Conservation (phyloP, 805 yeast genomes). For the Ogataea dorogensis region DNA sequence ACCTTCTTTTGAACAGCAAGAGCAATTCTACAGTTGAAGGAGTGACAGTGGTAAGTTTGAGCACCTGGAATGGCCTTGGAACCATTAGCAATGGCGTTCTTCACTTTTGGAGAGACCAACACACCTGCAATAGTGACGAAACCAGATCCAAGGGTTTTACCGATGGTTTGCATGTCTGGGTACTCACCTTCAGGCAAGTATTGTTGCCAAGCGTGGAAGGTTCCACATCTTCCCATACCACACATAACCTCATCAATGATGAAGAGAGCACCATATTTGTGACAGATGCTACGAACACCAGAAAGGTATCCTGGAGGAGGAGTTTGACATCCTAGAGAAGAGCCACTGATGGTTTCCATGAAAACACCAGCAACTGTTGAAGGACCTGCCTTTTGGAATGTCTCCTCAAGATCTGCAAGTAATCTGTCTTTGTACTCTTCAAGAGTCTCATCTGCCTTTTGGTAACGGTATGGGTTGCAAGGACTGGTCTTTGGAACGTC, state of each 20-base stretch:
- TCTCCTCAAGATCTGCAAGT: slow-evolving; percentile 38
- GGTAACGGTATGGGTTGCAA: slow-evolving; percentile 34
- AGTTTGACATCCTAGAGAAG: slow-evolving; percentile 42
- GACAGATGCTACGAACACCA: slow-evolving; percentile 44
- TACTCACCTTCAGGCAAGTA: slow-evolving; percentile 24
- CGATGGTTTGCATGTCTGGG: slow-evolving; percentile 48
- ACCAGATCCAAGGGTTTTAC: slow-evolving; percentile 50
- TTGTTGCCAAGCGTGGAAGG: slow-evolving; percentile 39
- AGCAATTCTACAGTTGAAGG: slow-evolving; percentile 43
- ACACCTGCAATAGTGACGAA: slow-evolving; percentile 48
- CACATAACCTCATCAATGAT: slow-evolving; percentile 55
- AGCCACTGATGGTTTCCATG: slow-evolving; percentile 46
- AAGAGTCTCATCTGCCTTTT: slow-evolving; percentile 35
- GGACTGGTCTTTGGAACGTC: slow-evolving; percentile 27
- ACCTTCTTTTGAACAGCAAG: slow-evolving; percentile 44
- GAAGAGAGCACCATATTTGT: slow-evolving; percentile 47
- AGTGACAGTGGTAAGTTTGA: slow-evolving; percentile 49
- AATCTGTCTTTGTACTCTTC: slow-evolving; percentile 38
- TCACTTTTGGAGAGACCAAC: slow-evolving; percentile 39
- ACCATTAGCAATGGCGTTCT: slow-evolving; percentile 36
- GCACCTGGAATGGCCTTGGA: slow-evolving; percentile 41
- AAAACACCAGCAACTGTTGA: slow-evolving; percentile 40
- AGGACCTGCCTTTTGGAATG: slow-evolving; percentile 40
- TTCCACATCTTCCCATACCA: slow-evolving; percentile 52
- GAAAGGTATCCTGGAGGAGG: slow-evolving; percentile 45